Percentiles rank a stretch among this genome's conserved stretches.
These are phyloP conservation scores for Suhomyces sp. DNA, from an alignment of 805 yeast species.

Conservation along the genomic window DNA sequence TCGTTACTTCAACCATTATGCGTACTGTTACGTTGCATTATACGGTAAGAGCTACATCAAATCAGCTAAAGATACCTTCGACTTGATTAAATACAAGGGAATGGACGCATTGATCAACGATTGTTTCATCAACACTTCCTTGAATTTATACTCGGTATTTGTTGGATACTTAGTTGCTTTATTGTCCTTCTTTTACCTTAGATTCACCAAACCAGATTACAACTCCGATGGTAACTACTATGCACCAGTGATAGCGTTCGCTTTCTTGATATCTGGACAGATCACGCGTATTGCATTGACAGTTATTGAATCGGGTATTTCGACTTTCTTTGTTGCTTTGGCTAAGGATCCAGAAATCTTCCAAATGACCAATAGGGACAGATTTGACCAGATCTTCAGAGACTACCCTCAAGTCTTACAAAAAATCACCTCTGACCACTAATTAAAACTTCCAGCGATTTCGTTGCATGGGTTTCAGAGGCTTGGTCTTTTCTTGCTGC, in stretches of 20 bases:
- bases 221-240: conserved; percentile 58
- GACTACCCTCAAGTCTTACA: conserved; percentile 69
- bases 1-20: conserved; percentile 85
- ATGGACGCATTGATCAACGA: conserved; percentile 83
- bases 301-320: conserved; percentile 76
- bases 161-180: conserved; percentile 63
- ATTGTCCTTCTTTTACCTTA: conserved; percentile 63
- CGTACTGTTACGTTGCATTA: conserved; percentile 81
- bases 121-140: conserved; percentile 73
- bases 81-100: conserved; percentile 74
- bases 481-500: too few relatives aligned
- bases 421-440: conserved; percentile 43
- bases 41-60: conserved; percentile 77
- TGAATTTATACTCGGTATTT: conserved; percentile 73
- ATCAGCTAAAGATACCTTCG: conserved; percentile 82
- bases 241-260: conserved; percentile 73
- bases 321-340: conserved; percentile 80
- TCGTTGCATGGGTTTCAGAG: too few relatives aligned
- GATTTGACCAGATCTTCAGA: conserved; percentile 61
- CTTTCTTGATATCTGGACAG: conserved; percentile 73
- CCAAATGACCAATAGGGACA: conserved; percentile 65
- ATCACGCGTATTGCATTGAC: conserved; percentile 70
- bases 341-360: conserved; percentile 85
- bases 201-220: conserved; percentile 66
- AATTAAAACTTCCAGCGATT: conserved; percentile 5